Evolutionary conservation across 1,284 basidiomycete genomes (phyloP), one percentile per base, ranked within the genome.

Genomic region (Leccinum brunneo-olivaceum): DNA sequence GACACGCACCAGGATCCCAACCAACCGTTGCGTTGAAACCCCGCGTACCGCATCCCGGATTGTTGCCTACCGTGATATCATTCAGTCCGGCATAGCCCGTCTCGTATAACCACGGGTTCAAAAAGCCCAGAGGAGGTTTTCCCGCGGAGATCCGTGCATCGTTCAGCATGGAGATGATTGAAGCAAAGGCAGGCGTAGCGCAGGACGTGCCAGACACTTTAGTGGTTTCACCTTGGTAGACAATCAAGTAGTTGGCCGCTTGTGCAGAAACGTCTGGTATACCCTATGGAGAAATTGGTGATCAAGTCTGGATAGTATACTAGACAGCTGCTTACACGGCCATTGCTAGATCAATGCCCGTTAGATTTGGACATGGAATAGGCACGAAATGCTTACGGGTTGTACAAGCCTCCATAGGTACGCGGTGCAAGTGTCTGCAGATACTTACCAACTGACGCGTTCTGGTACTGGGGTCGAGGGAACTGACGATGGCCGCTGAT

Each of bases 231-330:
- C 54, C 54, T 37, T 41, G 40, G 16, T 50, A 39, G 23, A 53
- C n/a, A 4, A 51, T 27, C 18, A 20, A 19, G 29, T 50, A 55
- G 21, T 46, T 11, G 24, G 3, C 2, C 5, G 35, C 43, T 54
- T 81, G 78, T 0, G 81, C 80, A 1, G 81, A 64, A 7, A 85
- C 74, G 43, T 85, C 83, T 1, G 82, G 83, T 48, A 69, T 63
- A 5, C 56, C 76, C 74, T 77, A 42, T 14, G 5, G 2, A 30
- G 5, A 7, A 25, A 25, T 2, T 7, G 24, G 5, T 2, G 24
- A n/a, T 30, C 6, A 10, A 10, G 28, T 29, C 11, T 6, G 27
- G 6, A 11, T 37, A 11, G 3, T 14, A 7, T 2, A 10, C 7
- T 7, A 1, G 5, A 18, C 6, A 5, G 0, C 2, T 58, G 32